These are phyloP conservation scores for Epichloe hybrida DNA, from an alignment of 2,329 filamentous ascomycete genomes.

Conservation along the genomic window DNA sequence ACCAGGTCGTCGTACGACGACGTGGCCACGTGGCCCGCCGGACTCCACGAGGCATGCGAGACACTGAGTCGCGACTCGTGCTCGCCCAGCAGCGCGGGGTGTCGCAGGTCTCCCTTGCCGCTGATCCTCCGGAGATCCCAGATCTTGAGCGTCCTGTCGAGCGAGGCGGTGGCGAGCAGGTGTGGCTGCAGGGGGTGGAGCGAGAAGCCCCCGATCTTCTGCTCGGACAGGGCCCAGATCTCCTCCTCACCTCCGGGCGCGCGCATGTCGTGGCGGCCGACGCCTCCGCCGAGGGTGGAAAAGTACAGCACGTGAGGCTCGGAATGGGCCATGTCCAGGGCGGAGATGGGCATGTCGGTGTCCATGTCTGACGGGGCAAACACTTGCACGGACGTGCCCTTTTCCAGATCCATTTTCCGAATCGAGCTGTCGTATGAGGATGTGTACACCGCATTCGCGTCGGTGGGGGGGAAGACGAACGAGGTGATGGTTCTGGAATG, in stretches of 20 bases:
- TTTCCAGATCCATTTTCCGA: slow-evolving; percentile 69
- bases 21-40: slow-evolving; percentile 74
- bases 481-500: slow-evolving; percentile 81
- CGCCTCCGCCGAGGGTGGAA: slow-evolving; percentile 67
- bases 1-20: slow-evolving; percentile 91
- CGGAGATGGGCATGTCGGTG: slow-evolving; percentile 68
- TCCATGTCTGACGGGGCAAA: slow-evolving; percentile 60
- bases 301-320: slow-evolving; percentile 71
- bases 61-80: slow-evolving; percentile 76
- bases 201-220: slow-evolving; percentile 92
- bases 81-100: slow-evolving; percentile 62
- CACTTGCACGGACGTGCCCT: slow-evolving; percentile 65
- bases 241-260: slow-evolving; percentile 33
- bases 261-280: slow-evolving; percentile 72
- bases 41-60: slow-evolving; percentile 83
- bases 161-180: slow-evolving; percentile 73
- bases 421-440: slow-evolving; percentile 91
- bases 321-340: slow-evolving; percentile 61
- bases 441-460: slow-evolving; percentile 65
- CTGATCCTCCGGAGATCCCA: slow-evolving; percentile 82
- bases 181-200: slow-evolving; percentile 70
- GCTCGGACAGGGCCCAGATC: slow-evolving; percentile 66
- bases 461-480: slow-evolving; percentile 62
- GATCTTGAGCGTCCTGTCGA: slow-evolving; percentile 79
- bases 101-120: slow-evolving; percentile 43